These are phyloP conservation scores for Proliferodiscus dingleyae DNA, from an alignment of 2,329 filamentous ascomycete genomes.

Conservation along the genomic window DNA sequence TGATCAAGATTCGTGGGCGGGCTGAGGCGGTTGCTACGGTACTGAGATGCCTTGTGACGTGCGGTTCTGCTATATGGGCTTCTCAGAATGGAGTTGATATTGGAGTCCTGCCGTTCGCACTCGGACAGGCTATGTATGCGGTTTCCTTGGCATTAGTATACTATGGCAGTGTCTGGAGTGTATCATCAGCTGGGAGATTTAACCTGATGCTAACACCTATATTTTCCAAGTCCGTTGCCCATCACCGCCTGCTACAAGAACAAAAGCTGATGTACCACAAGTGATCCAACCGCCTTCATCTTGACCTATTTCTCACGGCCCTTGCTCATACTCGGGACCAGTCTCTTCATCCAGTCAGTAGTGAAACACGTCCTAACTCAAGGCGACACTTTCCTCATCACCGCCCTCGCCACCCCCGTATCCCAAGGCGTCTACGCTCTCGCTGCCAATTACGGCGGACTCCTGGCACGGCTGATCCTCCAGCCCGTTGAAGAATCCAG, in stretches of 20 bases:
- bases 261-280: constrained; percentile 9
- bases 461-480: constrained; percentile 83
- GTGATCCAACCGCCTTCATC: constrained; percentile 19
- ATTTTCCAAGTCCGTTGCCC: constrained; percentile 23
- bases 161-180: constrained; percentile 49
- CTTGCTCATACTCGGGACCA: constrained; percentile 69
- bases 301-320: constrained; percentile 55
- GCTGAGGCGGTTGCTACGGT: constrained; percentile 83
- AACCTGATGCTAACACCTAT: constrained; percentile 56
- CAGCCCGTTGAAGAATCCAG: constrained; percentile 94
- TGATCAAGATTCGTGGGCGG: constrained; percentile 73
- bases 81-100: constrained; percentile 47
- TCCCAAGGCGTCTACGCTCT: constrained; percentile 90
- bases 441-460: constrained; percentile 88
- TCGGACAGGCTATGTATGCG: constrained; percentile 79
- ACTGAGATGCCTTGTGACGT: constrained; percentile 69
- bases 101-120: constrained; percentile 82
- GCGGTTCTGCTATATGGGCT: constrained; percentile 63
- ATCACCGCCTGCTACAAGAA: background rate
- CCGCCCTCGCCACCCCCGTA: constrained; percentile 66
- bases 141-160: constrained; percentile 66
- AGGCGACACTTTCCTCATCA: constrained; percentile 86
- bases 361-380: constrained; percentile 94
- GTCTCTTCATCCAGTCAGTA: constrained; percentile 79
- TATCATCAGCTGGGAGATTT: constrained; percentile 57